Base-by-base conservation (phyloP, 805 yeast genomes). In the Yarrowia yakushimensis region DNA sequence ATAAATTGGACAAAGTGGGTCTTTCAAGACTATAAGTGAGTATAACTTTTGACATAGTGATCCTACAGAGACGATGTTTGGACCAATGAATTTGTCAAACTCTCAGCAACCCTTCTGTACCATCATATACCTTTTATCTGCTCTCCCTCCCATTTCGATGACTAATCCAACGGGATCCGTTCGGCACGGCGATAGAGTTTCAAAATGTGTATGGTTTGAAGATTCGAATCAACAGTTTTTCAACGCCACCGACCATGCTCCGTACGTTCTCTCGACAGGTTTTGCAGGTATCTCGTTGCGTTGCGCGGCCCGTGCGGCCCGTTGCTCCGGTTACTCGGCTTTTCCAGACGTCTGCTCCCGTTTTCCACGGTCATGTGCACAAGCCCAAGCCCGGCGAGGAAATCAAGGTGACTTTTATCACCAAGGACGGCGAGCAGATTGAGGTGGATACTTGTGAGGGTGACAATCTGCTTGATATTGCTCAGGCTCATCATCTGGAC, bases 321-420 rank as follows among this genome's bases (percentile, higher is more conserved):
- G 25, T 20, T 22, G 20, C 57, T 7, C 31, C 28, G 31, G n/a
- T n/a, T 15, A 20, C 39, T 1, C 59, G 62, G 18, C 43, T 39
- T 5, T 43, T 59, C 45, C 17, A 23, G n/a, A 17, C 31, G 15
- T 43, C 62, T 4, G 17, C 25, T 1, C 23, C 41, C 12, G 33
- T 27, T n/a, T 45, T 33, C 36, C 99, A 93, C 71, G 97, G 97
- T 20, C 97, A 93, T 72, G 74, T 93, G 63, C 90, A 88, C 71
- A 87, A 84, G 68, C 98, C 98, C 37, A 87, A 87, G 45, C 89
- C 94, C 2, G 99, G 99, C 37, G 96, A 94, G 77, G 99, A 93
- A 72, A 78, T 88, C 33, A 85, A 86, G 65, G 81, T 93, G 55
- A 92, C 97, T 0, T 94, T 90, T 74, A 89, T 94, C 63, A 85